Conservation (phyloP, 2,329 filamentous ascomycete species). For the Xylaria sp. region DNA sequence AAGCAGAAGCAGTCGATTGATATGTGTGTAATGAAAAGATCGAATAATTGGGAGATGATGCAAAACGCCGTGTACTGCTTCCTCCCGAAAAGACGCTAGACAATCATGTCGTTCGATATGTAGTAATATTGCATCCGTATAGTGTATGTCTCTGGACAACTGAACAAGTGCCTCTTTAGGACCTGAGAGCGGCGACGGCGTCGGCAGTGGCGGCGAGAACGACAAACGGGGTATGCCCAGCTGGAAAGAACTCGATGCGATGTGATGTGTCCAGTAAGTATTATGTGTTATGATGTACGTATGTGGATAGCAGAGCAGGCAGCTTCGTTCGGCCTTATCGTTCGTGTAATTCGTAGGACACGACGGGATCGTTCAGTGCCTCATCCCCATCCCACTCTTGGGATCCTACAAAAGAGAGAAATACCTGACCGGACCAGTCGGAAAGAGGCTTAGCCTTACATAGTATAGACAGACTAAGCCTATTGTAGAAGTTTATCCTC, state of each 20-base stretch:
- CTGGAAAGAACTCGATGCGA: neutral
- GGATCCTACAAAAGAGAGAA: neutral
- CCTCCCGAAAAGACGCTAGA: conserved; percentile 11
- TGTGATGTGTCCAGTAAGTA: neutral
- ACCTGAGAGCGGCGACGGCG: neutral
- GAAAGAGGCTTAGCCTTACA: neutral
- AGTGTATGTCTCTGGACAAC: neutral
- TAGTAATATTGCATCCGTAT: neutral
- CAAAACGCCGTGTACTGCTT: neutral
- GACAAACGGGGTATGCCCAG: neutral
- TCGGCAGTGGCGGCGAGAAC: neutral
- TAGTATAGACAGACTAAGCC: neutral
- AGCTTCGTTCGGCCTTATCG: neutral
- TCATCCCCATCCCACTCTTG: neutral
- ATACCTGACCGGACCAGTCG: neutral
- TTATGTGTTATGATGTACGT: neutral
- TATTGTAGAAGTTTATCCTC: neutral
- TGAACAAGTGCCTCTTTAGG: neutral
- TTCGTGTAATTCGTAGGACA: neutral
- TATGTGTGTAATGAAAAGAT: neutral
- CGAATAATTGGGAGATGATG: neutral
- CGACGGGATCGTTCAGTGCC: neutral
- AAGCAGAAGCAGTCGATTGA: no score
- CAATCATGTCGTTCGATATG: conserved; percentile 13
- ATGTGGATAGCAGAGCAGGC: neutral